phyloP scores from a whole-genome alignment of 2,329 filamentous ascomycete species.

The Tolypocladium sp. region DNA sequence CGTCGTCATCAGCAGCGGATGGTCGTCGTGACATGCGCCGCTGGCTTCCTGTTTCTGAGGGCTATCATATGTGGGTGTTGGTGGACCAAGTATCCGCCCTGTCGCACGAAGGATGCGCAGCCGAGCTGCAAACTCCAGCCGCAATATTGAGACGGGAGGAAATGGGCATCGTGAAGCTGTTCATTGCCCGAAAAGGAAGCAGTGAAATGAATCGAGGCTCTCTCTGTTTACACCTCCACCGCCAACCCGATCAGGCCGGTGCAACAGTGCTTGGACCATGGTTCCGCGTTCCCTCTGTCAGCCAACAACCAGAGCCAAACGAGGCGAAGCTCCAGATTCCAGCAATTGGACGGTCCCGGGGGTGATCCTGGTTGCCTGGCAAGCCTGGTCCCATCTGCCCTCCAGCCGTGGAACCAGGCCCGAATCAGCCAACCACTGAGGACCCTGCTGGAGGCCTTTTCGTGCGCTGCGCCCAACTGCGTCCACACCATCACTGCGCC shows the following conservation, averaged over 20 bases:
- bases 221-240: no score
- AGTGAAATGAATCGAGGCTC: neutral
- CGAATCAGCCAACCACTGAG: neutral
- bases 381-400: neutral
- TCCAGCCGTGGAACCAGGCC: neutral
- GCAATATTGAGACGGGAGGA: neutral
- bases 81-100: neutral
- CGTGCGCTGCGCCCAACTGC: neutral
- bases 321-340: neutral
- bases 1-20: neutral
- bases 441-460: neutral
- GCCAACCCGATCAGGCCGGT: no score
- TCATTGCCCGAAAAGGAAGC: neutral
- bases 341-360: neutral
- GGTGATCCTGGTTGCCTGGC: no score
- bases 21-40: neutral
- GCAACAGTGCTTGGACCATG: neutral
- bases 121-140: neutral
- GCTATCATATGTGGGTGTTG: neutral
- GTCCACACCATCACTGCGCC: constrained; percentile 2
- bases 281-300: neutral
- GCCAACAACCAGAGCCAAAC: neutral
- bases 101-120: neutral
- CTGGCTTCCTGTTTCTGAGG: neutral
- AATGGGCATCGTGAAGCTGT: neutral